phyloP scores from a whole-genome alignment of 164 flowering plant species.

The Berberis vulgaris region DNA sequence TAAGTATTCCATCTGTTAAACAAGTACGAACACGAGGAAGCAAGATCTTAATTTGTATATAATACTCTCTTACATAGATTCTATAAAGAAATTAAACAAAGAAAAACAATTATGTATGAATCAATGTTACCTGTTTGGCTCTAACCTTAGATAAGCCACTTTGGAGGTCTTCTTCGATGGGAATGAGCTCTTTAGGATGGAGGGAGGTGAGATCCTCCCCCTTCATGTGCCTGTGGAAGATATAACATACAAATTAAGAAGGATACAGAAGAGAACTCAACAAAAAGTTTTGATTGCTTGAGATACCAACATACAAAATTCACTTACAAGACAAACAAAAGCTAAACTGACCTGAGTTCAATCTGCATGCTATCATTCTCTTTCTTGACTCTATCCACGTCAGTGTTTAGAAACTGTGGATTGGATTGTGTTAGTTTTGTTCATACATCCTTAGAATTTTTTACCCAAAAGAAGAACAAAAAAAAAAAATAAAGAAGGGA shows the following conservation, averaged over 20 bases:
- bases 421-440: no score
- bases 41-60: no score
- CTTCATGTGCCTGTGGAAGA: slow-evolving; percentile 54
- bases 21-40: no score
- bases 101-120: neutral
- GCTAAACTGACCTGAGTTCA: slow-evolving; percentile 49
- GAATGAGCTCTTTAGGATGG: slow-evolving; percentile 41
- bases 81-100: neutral
- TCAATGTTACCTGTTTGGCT: slow-evolving; percentile 22
- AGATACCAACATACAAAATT: no score
- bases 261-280: no score
- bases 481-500: no score
- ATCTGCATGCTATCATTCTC: slow-evolving; percentile 84
- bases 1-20: no score
- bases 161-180: slow-evolving; percentile 56
- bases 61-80: no score
- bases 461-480: no score
- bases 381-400: slow-evolving; percentile 78
- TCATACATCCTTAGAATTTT: no score
- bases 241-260: neutral
- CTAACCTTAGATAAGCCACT: slow-evolving; percentile 43
- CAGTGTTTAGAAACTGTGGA: slow-evolving; percentile 54
- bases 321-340: neutral
- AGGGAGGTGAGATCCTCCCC: slow-evolving; percentile 71
- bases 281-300: no score